These are phyloP conservation scores for Amphichorda felina DNA, from an alignment of 2,329 filamentous ascomycete genomes.

Conservation along the genomic window DNA sequence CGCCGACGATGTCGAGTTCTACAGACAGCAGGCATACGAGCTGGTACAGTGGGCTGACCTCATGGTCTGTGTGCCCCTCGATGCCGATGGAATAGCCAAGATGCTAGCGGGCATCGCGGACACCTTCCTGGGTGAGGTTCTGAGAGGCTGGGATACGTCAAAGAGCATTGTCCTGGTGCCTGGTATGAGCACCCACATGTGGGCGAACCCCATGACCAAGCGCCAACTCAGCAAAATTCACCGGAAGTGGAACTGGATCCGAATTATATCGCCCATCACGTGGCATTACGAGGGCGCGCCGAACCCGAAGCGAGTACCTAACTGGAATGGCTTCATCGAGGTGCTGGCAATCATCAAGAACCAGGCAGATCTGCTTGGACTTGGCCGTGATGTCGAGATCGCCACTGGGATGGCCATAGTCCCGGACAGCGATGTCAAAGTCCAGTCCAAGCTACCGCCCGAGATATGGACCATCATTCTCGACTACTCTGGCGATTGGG, in stretches of 20 bases:
- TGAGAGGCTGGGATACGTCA: slow-evolving; percentile 77
- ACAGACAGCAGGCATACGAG: slow-evolving; percentile 42
- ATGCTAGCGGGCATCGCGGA: slow-evolving; percentile 81
- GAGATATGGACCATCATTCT: slow-evolving; percentile 88
- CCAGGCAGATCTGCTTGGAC: slow-evolving; percentile 61
- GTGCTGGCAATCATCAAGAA: slow-evolving; percentile 66
- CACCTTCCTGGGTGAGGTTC: slow-evolving; percentile 66
- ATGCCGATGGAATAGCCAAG: slow-evolving; percentile 72
- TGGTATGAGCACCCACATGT: slow-evolving; percentile 81
- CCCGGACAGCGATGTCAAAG: slow-evolving; percentile 17
- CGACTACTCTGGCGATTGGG: slow-evolving; percentile 80
- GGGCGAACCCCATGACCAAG: slow-evolving; percentile 82
- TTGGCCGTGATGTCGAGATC: slow-evolving; percentile 58
- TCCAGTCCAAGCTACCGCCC: slow-evolving; percentile 50
- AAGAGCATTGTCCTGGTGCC: slow-evolving; percentile 80
- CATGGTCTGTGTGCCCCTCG: slow-evolving; percentile 72
- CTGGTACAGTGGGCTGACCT: slow-evolving; percentile 82
- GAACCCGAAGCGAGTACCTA: slow-evolving; percentile 38
- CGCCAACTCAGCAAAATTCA: slow-evolving; percentile 77
- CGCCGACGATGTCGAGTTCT: slow-evolving; percentile 39
- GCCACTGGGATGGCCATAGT: slow-evolving; percentile 26
- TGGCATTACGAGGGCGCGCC: slow-evolving; percentile 60
- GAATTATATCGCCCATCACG: slow-evolving; percentile 67
- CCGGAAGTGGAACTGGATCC: slow-evolving; percentile 78
- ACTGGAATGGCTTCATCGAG: slow-evolving; percentile 57